Base-by-base conservation (phyloP, 2,329 filamentous ascomycete species). In the Nothophoma quercina region DNA sequence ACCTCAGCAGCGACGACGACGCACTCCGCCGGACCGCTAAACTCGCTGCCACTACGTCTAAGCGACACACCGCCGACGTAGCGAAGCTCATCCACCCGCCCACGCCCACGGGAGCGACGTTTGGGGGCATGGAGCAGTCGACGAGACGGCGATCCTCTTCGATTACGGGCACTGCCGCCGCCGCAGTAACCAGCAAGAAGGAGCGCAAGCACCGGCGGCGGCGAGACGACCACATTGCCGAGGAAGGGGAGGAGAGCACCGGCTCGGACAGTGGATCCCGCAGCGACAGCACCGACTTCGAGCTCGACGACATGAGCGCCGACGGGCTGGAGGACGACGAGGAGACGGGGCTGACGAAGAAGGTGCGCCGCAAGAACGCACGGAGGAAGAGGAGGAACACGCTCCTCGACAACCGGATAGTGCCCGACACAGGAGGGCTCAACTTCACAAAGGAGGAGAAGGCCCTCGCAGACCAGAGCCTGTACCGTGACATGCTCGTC, bases 291-390 rank as follows among this genome's bases (percentile, higher is more conserved):
- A 73, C 72, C 42, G 84, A 86, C 62, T 79, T 84, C 64, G 84
- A 87, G 69, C 70, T 85, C 65, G 80, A 82, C 63, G 75, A 81
- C 58, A 76, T 85, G 60, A 82, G 85, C 22, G 88, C 91, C 61
- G 88, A 91, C 59, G 89, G 90, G 22, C 85, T 77, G 19, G 74
- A 90, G 55, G 90, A 93, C 64, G 93, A 97, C 69, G 93, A 96
- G 77, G 93, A 97, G 80, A 90, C 90, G 2, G 93, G 92, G 1
- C 79, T 97, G 62, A 96, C 91, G 29, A 82, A 83, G 55, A 84
- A 86, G 66, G 89, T 93, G 65, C 85, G 85, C 71, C 82, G 84
- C 60, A 85, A 87, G 69, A 86, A 87, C 64, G 84, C 85, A 68
- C 82, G 82, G 65, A 85, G 85, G 75, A 85, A 85, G 75, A 81